Evolutionary conservation across 1,139 yeast species (phyloP), one percentile per base, ranked within the genome.

Genomic region (Yamadazyma sp.): DNA sequence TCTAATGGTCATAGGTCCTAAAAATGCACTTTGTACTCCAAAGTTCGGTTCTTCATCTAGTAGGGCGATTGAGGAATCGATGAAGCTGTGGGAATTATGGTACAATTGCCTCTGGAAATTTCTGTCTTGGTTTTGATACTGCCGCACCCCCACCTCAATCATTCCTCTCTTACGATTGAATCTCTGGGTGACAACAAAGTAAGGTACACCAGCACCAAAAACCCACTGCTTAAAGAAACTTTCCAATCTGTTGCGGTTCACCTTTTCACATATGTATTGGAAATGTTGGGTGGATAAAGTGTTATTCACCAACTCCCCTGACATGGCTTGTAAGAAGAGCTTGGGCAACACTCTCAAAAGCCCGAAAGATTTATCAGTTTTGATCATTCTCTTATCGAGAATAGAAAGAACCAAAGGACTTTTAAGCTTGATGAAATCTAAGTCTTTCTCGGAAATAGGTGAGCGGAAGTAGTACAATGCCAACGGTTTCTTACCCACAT

Each of bases 1-100:
- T 54, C 98, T 73, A 31, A 94, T 87, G 0, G 98, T 94, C 87
- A 94, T 88, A 0, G 98, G 97, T 0, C 99, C 99, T 0, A 86
- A 75, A 50, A 87, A 87, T 1, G 81, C 75, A 17, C 28, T 28
- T 37, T 76, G 77, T 9, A 66, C 61, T 1, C 65, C 62, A 47
- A 62, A 55, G 1, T 54, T 39, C 1, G 71, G 70, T 39, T 71
- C 75, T 32, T 64, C 64, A 34, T 73, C 73, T 45, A 65, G 48
- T 38, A 59, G 55, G n/a, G 69, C 55, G 15, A 73, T 60, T 0
- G 81, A 73, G 35, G 73, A 77, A 38, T 71, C 66, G n/a, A 77
- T 54, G 45, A 77, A 77, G 15, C 64, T 63, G 5, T 59, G 59
- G 1, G 53, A 45, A 23, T 58, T 57, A 38, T 56, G 61, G 15